Base-by-base conservation (phyloP, 768 basidiomycete species). In the Boletus fagicola region DNA sequence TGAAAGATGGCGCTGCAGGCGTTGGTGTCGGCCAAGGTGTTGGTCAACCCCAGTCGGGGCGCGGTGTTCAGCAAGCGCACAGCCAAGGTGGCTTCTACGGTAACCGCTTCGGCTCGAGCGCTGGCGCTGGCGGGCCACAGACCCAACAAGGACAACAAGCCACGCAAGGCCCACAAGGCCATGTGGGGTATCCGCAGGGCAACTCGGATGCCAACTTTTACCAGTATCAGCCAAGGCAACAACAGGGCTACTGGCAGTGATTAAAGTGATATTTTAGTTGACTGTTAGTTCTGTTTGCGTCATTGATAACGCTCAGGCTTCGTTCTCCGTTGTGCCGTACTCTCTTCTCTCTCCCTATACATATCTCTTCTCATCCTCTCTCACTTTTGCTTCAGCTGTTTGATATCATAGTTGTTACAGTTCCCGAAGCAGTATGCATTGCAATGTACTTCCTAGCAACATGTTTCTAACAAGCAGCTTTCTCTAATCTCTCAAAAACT, bases 181-280 rank as follows among this genome's bases (percentile, higher is more conserved):
- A 80, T 62, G 78, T 77, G 9, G 79, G 79, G 3, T 83, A 82
- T 56, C 79, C 80, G 43, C 72, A 73, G 65, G 83, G 81, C 43
- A 82, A 77, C 49, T 84, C 79, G 49, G 87, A 89, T 46, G 84
- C 76, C 15, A 80, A 75, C 63, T 91, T 88, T 68, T 90, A 91
- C 68, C 81, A 83, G 61, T 89, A 89, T 68, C 87, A 86, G 70
- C 78, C 79, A 24, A 77, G 85, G 68, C 85, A 82, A 67, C 83
- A 82, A 65, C 82, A 86, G 72, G 85, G 78, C 70, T 81, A 80
- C 65, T 79, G 79, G 77, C 76, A 79, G 70, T 78, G 54, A 63
- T 65, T 57, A 54, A 53, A 59, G 43, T 45, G 7, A 50, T 35
- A 24, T 45, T 54, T 62, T 39, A 56, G 42, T 58, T 55, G 58